A percentile compares a stretch with the other conserved stretches of the same genome.
These are phyloP conservation scores for Nigrospora osmanthi DNA, from an alignment of 2,329 filamentous ascomycete genomes.

Conservation along the genomic window DNA sequence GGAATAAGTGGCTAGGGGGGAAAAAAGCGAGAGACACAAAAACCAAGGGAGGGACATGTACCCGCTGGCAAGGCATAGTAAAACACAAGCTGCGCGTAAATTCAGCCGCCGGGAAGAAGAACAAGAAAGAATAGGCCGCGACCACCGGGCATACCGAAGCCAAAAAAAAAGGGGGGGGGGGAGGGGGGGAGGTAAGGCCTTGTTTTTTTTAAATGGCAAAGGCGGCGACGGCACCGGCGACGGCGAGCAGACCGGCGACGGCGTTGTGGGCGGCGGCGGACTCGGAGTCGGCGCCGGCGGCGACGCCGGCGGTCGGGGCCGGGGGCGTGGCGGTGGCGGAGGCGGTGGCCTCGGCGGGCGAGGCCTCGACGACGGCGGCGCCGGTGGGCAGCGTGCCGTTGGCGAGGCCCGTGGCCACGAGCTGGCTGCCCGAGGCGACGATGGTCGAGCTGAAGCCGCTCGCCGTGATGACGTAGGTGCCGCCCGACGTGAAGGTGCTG, in stretches of 20 bases:
- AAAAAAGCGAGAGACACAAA: too few relatives aligned
- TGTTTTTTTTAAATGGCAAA: too few relatives aligned
- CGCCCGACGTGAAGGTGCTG: neutral
- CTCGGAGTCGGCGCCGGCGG: neutral
- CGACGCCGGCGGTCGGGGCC: neutral
- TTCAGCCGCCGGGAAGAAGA: too few relatives aligned
- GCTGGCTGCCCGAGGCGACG: neutral
- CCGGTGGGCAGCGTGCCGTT: neutral
- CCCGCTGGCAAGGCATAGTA: too few relatives aligned
- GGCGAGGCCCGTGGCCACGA: neutral
- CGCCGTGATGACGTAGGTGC: neutral
- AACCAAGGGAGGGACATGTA: too few relatives aligned
- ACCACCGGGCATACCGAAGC: too few relatives aligned
- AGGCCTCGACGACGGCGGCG: neutral
- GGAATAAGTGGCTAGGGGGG: too few relatives aligned
- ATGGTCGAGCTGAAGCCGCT: neutral
- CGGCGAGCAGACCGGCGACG: neutral
- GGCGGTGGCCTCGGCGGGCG: neutral
- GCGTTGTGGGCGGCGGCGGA: neutral
- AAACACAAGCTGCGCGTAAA: too few relatives aligned
- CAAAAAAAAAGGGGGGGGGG: too few relatives aligned
- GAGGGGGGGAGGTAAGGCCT: too few relatives aligned
- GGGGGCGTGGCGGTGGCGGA: neutral
- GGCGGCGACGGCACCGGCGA: neutral
- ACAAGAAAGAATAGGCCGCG: too few relatives aligned